phyloP scores from a whole-genome alignment of 345 rosid genomes.

The Raphanus raphanistrum region DNA sequence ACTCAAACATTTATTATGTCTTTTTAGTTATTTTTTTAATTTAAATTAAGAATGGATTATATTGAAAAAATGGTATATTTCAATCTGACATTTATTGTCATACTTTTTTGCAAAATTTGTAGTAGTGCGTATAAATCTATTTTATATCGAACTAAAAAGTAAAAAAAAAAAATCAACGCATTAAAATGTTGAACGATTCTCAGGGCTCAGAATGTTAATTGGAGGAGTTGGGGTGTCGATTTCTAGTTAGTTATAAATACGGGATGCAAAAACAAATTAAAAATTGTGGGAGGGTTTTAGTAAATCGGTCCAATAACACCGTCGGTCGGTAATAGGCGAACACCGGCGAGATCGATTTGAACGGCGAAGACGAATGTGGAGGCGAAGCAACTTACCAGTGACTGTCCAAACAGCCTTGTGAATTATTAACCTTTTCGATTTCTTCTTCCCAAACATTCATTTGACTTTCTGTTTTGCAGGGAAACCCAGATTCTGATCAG shows the following conservation, averaged over 20 bases:
- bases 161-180: too few relatives aligned
- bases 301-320: slow-evolving; percentile 5
- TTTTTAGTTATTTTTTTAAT: too few relatives aligned
- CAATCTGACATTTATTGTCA: too few relatives aligned
- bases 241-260: neutral
- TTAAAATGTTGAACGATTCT: neutral
- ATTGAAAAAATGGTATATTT: too few relatives aligned
- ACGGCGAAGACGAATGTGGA: slow-evolving; percentile 51
- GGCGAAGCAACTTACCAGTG: slow-evolving; percentile 50
- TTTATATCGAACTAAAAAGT: too few relatives aligned
- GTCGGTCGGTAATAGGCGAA: neutral
- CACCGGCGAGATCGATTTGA: slow-evolving; percentile 24
- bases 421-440: neutral
- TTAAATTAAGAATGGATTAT: too few relatives aligned
- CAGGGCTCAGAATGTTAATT: neutral
- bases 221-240: neutral
- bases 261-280: neutral
- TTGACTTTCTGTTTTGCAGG: slow-evolving; percentile 38
- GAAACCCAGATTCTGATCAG: slow-evolving; percentile 57
- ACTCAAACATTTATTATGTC: too few relatives aligned
- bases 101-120: too few relatives aligned
- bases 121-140: too few relatives aligned
- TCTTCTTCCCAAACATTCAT: neutral
- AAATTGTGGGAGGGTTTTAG: neutral
- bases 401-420: neutral